A percentile compares a stretch with the other conserved stretches of the same genome.
phyloP scores from a whole-genome alignment of 257 asterid species.

The Capsicum pubescens region DNA sequence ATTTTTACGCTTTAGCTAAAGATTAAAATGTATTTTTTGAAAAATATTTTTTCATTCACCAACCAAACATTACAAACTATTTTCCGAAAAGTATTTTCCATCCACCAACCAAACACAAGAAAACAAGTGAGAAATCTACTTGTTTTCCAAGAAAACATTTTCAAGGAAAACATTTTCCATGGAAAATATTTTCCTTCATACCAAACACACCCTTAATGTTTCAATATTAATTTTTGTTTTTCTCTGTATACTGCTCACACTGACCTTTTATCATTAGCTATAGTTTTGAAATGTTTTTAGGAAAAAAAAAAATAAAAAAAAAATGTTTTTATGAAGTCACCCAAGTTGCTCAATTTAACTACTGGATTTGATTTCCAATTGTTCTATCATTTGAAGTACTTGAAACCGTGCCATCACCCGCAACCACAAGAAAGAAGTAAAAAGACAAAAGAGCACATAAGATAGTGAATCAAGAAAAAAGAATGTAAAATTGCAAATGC shows the following conservation, averaged over 20 bases:
- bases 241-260: conserved; percentile 19
- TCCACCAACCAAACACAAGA: no score
- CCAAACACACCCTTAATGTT: not conserved
- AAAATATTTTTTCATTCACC: no score
- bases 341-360: not conserved
- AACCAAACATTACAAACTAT: no score
- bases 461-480: not conserved
- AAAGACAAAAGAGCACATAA: conserved; percentile 5
- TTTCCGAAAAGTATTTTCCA: no score
- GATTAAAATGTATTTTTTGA: no score
- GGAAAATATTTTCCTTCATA: no score
- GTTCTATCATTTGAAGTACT: not conserved
- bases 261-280: not conserved
- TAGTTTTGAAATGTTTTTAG: conserved; percentile 24
- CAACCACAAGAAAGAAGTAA: not conserved
- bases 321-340: conserved; percentile 20
- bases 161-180: no score
- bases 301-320: no score
- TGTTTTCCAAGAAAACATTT: no score
- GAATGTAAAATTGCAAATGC: not conserved
- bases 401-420: not conserved
- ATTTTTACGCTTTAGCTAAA: no score
- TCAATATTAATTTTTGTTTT: conserved; percentile 15
- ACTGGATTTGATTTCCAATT: not conserved
- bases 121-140: no score